Percentiles rank a stretch among this genome's conserved stretches.
These are phyloP conservation scores for Cairneyella variabilis DNA, from an alignment of 495 filamentous ascomycete genomes.

Conservation along the genomic window DNA sequence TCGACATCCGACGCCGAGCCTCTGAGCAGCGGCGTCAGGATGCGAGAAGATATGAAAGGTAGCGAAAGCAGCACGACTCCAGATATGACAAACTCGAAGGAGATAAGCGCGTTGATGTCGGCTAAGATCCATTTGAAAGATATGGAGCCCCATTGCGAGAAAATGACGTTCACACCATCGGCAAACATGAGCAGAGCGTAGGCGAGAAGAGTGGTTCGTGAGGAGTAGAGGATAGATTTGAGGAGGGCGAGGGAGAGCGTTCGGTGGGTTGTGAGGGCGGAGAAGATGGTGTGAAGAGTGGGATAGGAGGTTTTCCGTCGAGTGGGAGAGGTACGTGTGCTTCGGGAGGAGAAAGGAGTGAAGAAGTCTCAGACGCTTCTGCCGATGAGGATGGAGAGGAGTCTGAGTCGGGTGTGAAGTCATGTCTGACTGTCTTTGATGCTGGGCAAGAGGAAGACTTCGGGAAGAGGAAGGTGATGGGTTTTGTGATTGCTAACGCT, in stretches of 20 bases:
- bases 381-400: too few relatives aligned
- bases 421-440: background rate
- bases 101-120: slow-evolving; percentile 1
- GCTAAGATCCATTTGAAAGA: slow-evolving; percentile 6
- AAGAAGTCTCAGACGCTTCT: background rate
- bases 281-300: slow-evolving; percentile 1
- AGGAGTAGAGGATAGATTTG: slow-evolving; percentile 2
- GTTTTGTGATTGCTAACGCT: background rate
- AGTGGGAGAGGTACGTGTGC: background rate
- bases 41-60: background rate
- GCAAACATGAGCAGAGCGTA: slow-evolving; percentile 2
- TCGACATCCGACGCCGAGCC: background rate
- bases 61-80: slow-evolving; percentile 2
- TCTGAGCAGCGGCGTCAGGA: background rate
- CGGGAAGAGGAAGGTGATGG: background rate
- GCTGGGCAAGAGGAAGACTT: background rate
- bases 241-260: slow-evolving; percentile 5
- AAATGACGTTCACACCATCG: background rate
- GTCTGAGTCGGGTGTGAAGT: background rate
- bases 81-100: slow-evolving; percentile 5
- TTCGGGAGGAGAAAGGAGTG: too few relatives aligned
- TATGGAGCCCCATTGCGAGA: slow-evolving; percentile 8
- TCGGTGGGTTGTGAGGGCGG: background rate
- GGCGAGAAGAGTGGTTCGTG: slow-evolving; percentile 1
- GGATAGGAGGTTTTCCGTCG: background rate